These are phyloP conservation scores for Ceratocystis huliohia DNA, from an alignment of 2,329 filamentous ascomycete species.

Conservation along the genomic window DNA sequence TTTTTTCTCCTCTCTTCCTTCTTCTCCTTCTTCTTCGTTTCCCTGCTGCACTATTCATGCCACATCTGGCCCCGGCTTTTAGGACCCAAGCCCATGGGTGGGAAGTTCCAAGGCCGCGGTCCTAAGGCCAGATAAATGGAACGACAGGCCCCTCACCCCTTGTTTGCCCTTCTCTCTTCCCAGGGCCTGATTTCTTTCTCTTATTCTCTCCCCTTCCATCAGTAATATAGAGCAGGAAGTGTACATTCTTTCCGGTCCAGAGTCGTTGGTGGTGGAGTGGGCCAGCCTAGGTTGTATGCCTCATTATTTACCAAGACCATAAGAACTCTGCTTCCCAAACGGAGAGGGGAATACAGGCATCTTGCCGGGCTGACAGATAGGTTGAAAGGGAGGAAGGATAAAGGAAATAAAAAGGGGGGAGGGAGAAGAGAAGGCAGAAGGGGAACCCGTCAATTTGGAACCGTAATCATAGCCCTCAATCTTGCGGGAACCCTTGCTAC, in stretches of 20 bases:
- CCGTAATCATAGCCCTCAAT: slow-evolving; percentile 1
- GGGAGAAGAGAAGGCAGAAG: background rate
- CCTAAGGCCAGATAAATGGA: slow-evolving; percentile 4
- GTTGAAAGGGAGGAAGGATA: background rate
- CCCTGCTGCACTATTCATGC: background rate
- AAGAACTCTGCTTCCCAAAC: too few relatives aligned
- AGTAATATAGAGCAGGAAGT: background rate
- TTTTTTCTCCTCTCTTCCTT: background rate
- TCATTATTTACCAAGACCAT: too few relatives aligned
- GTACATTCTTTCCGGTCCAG: too few relatives aligned
- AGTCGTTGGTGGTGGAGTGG: too few relatives aligned
- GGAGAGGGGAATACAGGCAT: too few relatives aligned
- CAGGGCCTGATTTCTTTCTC: background rate
- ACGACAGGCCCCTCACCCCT: background rate
- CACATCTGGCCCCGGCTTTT: background rate
- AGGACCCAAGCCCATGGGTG: slow-evolving; percentile 7
- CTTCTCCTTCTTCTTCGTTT: background rate
- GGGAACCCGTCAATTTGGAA: slow-evolving; percentile 17
- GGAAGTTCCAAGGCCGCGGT: slow-evolving; percentile 8
- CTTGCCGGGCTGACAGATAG: too few relatives aligned
- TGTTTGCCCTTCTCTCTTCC: background rate
- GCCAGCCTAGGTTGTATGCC: too few relatives aligned
- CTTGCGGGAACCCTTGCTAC: background rate
- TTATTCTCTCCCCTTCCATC: background rate
- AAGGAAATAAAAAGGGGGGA: background rate